A percentile compares a stretch with the other conserved stretches of the same genome.
Conservation (phyloP, 352 stramenopile genomes). For the Phytopythium oedochilum region DNA sequence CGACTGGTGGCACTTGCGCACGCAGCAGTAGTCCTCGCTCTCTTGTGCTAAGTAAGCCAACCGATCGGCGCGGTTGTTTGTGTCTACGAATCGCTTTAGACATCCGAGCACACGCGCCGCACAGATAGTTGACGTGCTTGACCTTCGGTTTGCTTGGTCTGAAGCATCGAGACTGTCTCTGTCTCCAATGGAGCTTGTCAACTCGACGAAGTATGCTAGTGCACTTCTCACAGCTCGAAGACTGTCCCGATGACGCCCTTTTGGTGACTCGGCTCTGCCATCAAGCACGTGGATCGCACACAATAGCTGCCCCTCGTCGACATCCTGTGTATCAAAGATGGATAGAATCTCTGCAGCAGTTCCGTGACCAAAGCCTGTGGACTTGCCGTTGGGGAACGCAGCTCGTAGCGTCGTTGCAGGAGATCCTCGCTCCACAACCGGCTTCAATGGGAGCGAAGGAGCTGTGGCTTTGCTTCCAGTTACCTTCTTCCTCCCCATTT, state of each 20-base stretch:
- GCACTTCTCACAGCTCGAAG: conserved; percentile 12
- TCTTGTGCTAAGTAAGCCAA: neutral
- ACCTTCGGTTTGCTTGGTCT: neutral
- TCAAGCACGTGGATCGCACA: conserved; percentile 43
- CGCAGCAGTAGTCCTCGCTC: conserved; percentile 11
- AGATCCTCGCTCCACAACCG: neutral
- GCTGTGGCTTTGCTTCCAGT: neutral
- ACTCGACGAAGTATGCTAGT: conserved; percentile 24
- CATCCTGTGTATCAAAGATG: neutral
- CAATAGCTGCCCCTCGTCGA: conserved; percentile 29
- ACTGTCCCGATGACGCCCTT: neutral
- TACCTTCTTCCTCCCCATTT: neutral
- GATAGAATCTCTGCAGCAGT: no score
- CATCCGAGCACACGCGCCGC: conserved; percentile 30
- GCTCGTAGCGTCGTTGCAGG: neutral
- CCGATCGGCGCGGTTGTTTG: conserved; percentile 1
- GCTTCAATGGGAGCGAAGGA: neutral
- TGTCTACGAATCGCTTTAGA: conserved; percentile 27
- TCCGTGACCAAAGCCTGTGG: neutral
- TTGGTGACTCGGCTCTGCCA: conserved; percentile 9
- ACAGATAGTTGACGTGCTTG: conserved; percentile 13
- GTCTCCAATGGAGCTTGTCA: conserved; percentile 18
- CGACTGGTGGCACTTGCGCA: conserved; percentile 16
- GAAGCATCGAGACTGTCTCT: no score
- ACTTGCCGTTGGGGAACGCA: neutral